Conservation (phyloP, 805 yeast genomes). For the Barnettozyma californica region DNA sequence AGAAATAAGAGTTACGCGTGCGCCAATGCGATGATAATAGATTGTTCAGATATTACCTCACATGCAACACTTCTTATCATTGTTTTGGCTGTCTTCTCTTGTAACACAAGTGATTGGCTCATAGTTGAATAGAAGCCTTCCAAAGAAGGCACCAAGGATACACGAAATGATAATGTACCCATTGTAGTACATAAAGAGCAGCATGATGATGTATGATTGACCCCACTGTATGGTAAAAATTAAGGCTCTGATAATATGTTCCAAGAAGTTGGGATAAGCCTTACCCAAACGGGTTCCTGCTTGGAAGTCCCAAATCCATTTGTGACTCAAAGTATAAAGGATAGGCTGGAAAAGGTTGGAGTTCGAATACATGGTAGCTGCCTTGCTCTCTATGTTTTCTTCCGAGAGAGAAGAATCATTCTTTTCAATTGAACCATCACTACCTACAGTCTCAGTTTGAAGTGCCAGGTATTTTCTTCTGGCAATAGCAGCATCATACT, state of each 20-base stretch:
- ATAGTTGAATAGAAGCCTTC: slow-evolving; percentile 47
- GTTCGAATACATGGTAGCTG: slow-evolving; percentile 11
- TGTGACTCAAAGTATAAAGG: slow-evolving; percentile 23
- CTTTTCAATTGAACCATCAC: slow-evolving; percentile 2
- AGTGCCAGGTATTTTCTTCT: slow-evolving; percentile 19
- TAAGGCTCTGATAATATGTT: slow-evolving; percentile 45
- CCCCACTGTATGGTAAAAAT: slow-evolving; percentile 60
- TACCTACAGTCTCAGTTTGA: slow-evolving; percentile 1
- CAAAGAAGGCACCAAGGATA: slow-evolving; percentile 56
- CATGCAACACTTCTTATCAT: slow-evolving; percentile 32
- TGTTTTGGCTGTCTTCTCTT: slow-evolving; percentile 24
- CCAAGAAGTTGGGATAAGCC: slow-evolving; percentile 38
- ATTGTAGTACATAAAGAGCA: slow-evolving; percentile 71
- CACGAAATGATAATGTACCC: slow-evolving; percentile 63
- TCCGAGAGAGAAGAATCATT: slow-evolving; percentile 1
- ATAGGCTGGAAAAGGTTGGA: slow-evolving; percentile 20
- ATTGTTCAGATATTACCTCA: too few relatives aligned
- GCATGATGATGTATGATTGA: slow-evolving; percentile 59
- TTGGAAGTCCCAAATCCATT: slow-evolving; percentile 23
- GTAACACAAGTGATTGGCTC: slow-evolving; percentile 33
- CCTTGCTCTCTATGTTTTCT: slow-evolving; percentile 9
- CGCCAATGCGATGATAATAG: too few relatives aligned
- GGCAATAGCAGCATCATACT: slow-evolving; percentile 40
- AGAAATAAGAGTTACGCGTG: too few relatives aligned
- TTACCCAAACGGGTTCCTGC: slow-evolving; percentile 12